phyloP scores from a whole-genome alignment of 2,329 filamentous ascomycete species.

The Calonectria pauciramosa region DNA sequence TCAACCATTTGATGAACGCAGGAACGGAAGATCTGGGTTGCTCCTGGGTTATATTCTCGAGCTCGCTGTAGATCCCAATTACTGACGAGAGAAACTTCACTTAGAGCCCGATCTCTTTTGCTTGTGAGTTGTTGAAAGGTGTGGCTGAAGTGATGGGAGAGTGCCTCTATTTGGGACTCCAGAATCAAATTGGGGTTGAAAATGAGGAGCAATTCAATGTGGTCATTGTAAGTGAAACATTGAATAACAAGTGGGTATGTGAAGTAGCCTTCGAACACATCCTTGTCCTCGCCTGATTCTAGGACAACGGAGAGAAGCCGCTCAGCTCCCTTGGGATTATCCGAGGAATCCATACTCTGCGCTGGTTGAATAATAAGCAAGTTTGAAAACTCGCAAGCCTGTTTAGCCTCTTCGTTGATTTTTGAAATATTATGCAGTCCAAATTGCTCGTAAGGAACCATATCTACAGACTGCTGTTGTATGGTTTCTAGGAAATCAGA shows the following conservation, averaged over 20 bases:
- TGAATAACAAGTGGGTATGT: slow-evolving; percentile 10
- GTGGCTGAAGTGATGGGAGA: not conserved
- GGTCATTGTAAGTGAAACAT: not conserved
- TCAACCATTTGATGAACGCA: slow-evolving; percentile 39
- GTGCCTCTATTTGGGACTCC: not conserved
- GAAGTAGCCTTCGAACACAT: not conserved
- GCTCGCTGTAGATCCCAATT: slow-evolving; percentile 2
- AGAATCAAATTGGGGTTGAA: slow-evolving; percentile 5
- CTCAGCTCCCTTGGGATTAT: not conserved
- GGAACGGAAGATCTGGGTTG: not conserved
- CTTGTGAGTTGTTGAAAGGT: not conserved
- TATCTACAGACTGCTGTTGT: slow-evolving; percentile 32
- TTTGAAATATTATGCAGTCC: slow-evolving; percentile 40
- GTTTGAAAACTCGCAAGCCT: slow-evolving; percentile 45
- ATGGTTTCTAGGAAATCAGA: slow-evolving; percentile 20
- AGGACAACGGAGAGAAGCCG: not conserved
- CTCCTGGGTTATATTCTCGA: not conserved
- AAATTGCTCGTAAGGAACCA: slow-evolving; percentile 36
- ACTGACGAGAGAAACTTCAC: not conserved
- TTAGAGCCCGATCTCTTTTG: not conserved
- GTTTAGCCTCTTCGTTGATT: slow-evolving; percentile 15
- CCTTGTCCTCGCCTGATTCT: not conserved
- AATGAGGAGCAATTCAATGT: slow-evolving; percentile 2
- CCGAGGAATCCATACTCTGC: not conserved
- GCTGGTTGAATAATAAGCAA: slow-evolving; percentile 46